Evolutionary conservation across 768 basidiomycete species (phyloP).

Genomic region (Podaxis rugospora): DNA sequence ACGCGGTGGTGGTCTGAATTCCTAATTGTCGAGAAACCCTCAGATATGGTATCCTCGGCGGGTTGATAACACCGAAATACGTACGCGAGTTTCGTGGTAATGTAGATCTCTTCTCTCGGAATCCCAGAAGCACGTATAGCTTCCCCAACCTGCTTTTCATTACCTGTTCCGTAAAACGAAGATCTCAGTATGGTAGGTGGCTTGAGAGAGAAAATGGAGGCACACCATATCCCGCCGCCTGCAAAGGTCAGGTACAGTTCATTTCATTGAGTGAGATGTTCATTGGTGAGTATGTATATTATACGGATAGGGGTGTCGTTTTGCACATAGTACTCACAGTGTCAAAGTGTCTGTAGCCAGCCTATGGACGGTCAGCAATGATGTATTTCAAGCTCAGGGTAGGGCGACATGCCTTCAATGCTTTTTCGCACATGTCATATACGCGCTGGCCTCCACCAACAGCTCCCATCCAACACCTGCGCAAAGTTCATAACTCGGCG

Average conservation of each 20-base stretch:
- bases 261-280: background rate
- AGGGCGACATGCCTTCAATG: conserved; percentile 25
- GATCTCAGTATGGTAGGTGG: background rate
- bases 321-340: conserved; percentile 20
- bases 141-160: conserved; percentile 41
- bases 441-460: conserved; percentile 35
- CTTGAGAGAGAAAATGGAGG: background rate
- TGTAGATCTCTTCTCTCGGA: conserved; percentile 40
- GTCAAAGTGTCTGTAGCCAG: conserved; percentile 47
- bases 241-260: background rate
- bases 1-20: conserved; percentile 28
- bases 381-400: background rate
- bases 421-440: conserved; percentile 29
- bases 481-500: background rate
- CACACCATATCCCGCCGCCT: conserved; percentile 27
- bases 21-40: background rate
- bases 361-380: conserved; percentile 16
- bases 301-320: background rate
- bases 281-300: background rate
- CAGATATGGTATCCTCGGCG: background rate
- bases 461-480: conserved; percentile 36
- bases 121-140: conserved; percentile 42
- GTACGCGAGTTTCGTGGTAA: conserved; percentile 47
- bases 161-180: conserved; percentile 19
- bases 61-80: background rate